These are phyloP conservation scores for Phoma sp. DNA, from an alignment of 2,329 filamentous ascomycete genomes.

Conservation along the genomic window DNA sequence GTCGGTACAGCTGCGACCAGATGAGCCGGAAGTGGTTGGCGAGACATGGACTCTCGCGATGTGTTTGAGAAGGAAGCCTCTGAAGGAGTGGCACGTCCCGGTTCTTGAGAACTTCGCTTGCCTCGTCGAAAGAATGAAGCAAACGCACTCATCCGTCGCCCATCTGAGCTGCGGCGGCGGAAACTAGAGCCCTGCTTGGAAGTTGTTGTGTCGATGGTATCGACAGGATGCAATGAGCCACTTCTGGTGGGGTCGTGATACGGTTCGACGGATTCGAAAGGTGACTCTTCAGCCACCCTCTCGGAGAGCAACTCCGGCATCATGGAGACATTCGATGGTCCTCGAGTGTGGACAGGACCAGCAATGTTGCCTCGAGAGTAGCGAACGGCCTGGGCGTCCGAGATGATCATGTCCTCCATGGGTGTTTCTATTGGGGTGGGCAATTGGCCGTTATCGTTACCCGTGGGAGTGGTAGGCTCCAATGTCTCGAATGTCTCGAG, in stretches of 20 bases:
- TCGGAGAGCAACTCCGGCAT: slow-evolving; percentile 57
- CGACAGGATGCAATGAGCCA: slow-evolving; percentile 42
- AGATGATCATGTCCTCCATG: slow-evolving; percentile 56
- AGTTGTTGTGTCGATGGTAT: slow-evolving; percentile 38
- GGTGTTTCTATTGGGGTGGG: slow-evolving; percentile 51
- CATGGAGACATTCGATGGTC: slow-evolving; percentile 61
- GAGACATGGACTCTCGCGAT: slow-evolving; percentile 83
- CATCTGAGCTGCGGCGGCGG: slow-evolving; percentile 44
- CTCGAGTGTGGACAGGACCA: slow-evolving; percentile 55
- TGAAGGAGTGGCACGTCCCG: slow-evolving; percentile 63
- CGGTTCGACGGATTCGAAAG: slow-evolving; percentile 53
- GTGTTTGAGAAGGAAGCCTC: slow-evolving; percentile 83
- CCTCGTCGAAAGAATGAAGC: slow-evolving; percentile 71
- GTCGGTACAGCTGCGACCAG: slow-evolving; percentile 50
- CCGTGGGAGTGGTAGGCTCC: slow-evolving; percentile 24
- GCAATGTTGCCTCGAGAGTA: slow-evolving; percentile 56
- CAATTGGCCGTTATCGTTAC: slow-evolving; percentile 34
- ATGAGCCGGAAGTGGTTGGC: slow-evolving; percentile 59
- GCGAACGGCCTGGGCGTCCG: slow-evolving; percentile 56
- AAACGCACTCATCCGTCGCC: slow-evolving; percentile 44
- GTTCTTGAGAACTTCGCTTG: slow-evolving; percentile 59
- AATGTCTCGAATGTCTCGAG: slow-evolving; percentile 25
- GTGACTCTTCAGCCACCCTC: slow-evolving; percentile 39
- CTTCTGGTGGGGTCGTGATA: slow-evolving; percentile 38
- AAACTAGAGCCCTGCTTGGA: slow-evolving; percentile 36